Conservation (phyloP, 768 basidiomycete species). For the Saitozyma podzolica region DNA sequence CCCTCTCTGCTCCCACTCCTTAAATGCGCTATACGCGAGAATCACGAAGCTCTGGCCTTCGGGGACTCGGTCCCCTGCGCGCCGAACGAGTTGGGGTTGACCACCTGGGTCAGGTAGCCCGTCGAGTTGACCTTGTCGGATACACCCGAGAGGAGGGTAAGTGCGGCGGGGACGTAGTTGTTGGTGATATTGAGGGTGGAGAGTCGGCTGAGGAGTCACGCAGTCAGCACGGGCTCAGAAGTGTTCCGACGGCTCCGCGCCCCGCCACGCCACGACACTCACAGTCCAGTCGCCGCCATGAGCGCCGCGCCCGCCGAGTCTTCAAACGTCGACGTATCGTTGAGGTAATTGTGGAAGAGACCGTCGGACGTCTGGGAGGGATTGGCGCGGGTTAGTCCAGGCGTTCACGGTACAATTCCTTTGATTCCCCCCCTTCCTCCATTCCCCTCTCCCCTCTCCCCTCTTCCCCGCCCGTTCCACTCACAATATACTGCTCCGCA, state of each 20-base stretch:
- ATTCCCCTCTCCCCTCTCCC: not conserved
- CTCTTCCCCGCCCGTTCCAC: constrained; percentile 12
- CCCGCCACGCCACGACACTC: constrained; percentile 4
- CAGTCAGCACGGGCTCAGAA: not conserved
- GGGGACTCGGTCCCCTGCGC: constrained; percentile 44
- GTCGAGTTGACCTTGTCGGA: constrained; percentile 51
- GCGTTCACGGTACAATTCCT: not conserved
- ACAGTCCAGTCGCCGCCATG: constrained; percentile 43
- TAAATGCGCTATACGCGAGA: constrained; percentile 47
- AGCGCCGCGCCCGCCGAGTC: constrained; percentile 54
- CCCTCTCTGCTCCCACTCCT: constrained; percentile 39
- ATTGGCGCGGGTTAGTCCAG: constrained; percentile 1
- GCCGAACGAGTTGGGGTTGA: constrained; percentile 53
- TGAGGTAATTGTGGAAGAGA: constrained; percentile 54
- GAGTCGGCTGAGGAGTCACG: constrained; percentile 45
- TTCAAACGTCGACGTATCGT: constrained; percentile 48
- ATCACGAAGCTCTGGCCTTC: constrained; percentile 51
- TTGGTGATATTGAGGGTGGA: constrained; percentile 50
- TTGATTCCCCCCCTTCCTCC: not conserved
- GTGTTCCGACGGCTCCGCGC: not conserved
- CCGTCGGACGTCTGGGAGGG: constrained; percentile 44
- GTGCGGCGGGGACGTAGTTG: constrained; percentile 47
- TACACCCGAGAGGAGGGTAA: constrained; percentile 51
- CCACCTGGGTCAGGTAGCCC: constrained; percentile 53
- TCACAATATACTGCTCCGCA: constrained; percentile 42